Evolutionary conservation across 148 eudicot species (phyloP).

Genomic region (Nyssa sinensis): DNA sequence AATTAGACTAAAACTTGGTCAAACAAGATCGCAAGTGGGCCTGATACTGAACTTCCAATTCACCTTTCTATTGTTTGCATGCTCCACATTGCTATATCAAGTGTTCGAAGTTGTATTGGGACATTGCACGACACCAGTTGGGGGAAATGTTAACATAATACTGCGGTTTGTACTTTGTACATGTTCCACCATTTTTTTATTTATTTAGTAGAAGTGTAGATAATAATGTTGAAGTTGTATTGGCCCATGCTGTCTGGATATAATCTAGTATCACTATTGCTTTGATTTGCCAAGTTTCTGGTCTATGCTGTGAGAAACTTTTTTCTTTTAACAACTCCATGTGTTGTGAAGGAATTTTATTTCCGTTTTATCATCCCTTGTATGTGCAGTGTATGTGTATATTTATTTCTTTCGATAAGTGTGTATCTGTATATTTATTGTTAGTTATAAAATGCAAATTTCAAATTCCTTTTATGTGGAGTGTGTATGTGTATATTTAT

Average conservation of each 20-base stretch:
- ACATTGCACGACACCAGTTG: no score
- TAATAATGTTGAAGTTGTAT: neutral
- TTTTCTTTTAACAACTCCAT: no score
- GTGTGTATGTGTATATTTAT: neutral
- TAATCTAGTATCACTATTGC: neutral
- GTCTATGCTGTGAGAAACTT: no score
- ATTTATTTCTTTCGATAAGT: neutral
- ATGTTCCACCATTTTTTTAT: neutral
- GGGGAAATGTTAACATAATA: neutral
- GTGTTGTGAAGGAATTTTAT: neutral
- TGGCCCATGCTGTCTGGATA: neutral
- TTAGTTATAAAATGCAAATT: neutral
- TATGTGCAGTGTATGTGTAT: neutral
- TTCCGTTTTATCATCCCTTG: neutral
- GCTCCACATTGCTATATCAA: neutral
- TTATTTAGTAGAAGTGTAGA: neutral
- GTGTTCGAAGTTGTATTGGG: neutral
- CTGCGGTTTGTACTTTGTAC: neutral
- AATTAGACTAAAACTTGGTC: no score
- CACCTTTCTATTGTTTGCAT: neutral
- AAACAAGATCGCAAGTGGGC: no score
- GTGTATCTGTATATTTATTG: neutral
- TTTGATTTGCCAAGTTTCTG: neutral
- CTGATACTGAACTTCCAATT: neutral
- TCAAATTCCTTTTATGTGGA: neutral